Evolutionary conservation across 371 early-diverging fungal species (phyloP), one percentile per base, ranked within the genome.

Genomic region (Smittium culicis): DNA sequence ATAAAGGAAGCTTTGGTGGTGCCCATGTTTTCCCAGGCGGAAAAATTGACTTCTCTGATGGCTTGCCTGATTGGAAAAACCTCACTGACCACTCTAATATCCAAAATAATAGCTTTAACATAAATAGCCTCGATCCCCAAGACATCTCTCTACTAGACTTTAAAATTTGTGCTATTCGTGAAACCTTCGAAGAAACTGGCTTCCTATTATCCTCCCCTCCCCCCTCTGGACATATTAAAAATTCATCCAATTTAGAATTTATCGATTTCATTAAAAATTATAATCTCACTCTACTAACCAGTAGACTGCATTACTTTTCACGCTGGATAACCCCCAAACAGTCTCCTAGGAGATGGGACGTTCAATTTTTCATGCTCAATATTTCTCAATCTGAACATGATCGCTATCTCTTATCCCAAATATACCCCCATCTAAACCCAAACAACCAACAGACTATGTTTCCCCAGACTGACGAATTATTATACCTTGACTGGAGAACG

Each of bases 151-250:
- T 31, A 17, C 35, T 24, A 58, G 70, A 79, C 30, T 69, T 77
- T 62, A 80, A 79, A 54, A 79, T 86, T 31, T 88, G 89, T 68
- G 89, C 91, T 2, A 77, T 89, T 34, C 85, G 90, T n/a, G 92
- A 90, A 69, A 89, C 92, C 0, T 86, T 84, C 73, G 92, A 92
- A 72, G 92, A 92, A 67, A 84, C 86, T 2, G 90, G 90, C 0
- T 69, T 91, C 16, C 70, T 84, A 27, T 70, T 24, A 24, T 28
- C 8, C 24, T 45, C 45, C 14, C 14, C 8, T 8, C 45, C 45
- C 20, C 20, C 45, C 8, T 14, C 14, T 20, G 45, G 45, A 45
- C 14, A 20, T 45, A 45, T 14, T 8, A 45, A 20, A 45, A 20
- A 85, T 68, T 65, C 73, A 11, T 73, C 83, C 65, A 83, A 78